phyloP scores from a whole-genome alignment of 768 basidiomycete genomes.

The Neoboletus subvelutipes region DNA sequence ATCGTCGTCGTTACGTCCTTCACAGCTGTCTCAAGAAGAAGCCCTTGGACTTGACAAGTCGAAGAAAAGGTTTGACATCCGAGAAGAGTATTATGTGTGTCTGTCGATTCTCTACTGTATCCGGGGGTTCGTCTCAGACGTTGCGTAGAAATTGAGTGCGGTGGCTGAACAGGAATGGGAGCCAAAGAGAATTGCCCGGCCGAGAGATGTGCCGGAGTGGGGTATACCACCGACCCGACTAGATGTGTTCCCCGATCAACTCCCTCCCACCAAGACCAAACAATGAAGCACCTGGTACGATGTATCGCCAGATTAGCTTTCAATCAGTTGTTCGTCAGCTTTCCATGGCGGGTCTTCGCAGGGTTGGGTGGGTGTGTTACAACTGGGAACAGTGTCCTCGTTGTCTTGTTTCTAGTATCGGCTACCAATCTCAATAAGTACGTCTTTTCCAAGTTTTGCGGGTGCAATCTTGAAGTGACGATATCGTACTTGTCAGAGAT shows the following conservation, averaged over 20 bases:
- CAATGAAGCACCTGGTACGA: not conserved
- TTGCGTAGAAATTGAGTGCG: constrained; percentile 56
- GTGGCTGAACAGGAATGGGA: constrained; percentile 77
- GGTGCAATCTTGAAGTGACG: not conserved
- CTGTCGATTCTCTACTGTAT: not conserved
- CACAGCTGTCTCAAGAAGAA: constrained; percentile 72
- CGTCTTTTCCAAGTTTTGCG: not conserved
- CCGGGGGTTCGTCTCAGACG: not conserved
- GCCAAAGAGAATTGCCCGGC: constrained; percentile 77
- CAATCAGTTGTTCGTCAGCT: not conserved
- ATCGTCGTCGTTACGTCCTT: not conserved
- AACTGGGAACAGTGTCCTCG: not conserved
- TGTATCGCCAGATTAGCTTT: not conserved
- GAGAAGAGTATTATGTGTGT: constrained; percentile 96
- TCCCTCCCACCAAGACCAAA: constrained; percentile 7
- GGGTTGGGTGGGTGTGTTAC: not conserved
- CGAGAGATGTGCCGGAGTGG: constrained; percentile 92
- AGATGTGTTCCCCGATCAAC: constrained; percentile 26
- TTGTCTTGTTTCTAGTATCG: not conserved
- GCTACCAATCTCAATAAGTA: not conserved
- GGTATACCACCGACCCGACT: constrained; percentile 67
- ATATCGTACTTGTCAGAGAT: too few species aligned
- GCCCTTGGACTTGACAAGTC: constrained; percentile 68
- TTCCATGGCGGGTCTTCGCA: not conserved
- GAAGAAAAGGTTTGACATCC: constrained; percentile 84